Evolutionary conservation across 1,284 basidiomycete species (phyloP).

Genomic region (Cutaneotrichosporon sp.): DNA sequence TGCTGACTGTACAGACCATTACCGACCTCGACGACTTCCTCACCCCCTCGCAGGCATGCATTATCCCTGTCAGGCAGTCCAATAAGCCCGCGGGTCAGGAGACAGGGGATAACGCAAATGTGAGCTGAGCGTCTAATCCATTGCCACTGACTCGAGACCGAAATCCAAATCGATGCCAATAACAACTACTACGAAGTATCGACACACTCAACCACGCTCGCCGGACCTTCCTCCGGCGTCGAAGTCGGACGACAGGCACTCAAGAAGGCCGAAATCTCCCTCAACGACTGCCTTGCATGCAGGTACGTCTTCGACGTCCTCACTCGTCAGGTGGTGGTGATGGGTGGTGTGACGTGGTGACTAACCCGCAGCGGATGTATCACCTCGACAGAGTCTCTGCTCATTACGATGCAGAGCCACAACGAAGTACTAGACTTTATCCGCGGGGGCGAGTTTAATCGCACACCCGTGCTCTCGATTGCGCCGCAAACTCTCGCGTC

Average conservation of each 20-base stretch:
- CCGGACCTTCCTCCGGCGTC: constrained; percentile 28
- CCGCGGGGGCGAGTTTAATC: constrained; percentile 48
- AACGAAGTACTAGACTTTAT: constrained; percentile 80
- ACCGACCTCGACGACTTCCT: constrained; percentile 98
- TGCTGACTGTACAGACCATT: constrained; percentile 28
- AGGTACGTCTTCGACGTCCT: constrained; percentile 37
- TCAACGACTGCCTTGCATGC: constrained; percentile 77
- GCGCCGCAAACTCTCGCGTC: constrained; percentile 91
- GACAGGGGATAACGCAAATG: constrained; percentile 9
- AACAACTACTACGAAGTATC: constrained; percentile 49
- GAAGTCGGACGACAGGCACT: constrained; percentile 56
- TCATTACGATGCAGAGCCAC: constrained; percentile 96
- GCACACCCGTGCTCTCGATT: constrained; percentile 73
- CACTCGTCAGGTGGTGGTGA: too few species aligned
- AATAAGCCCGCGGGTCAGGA: constrained; percentile 23
- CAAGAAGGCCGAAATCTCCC: constrained; percentile 86
- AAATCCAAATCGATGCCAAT: constrained; percentile 72
- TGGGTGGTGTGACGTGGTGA: too few species aligned
- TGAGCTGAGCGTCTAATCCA: neutral
- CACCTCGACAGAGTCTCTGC: constrained; percentile 92
- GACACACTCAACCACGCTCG: constrained; percentile 28
- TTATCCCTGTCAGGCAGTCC: constrained; percentile 71
- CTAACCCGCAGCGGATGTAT: constrained; percentile 76
- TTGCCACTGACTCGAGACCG: constrained; percentile 54
- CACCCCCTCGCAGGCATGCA: constrained; percentile 93